phyloP scores from a whole-genome alignment of 495 filamentous ascomycete genomes.

The Choiromyces venosus region DNA sequence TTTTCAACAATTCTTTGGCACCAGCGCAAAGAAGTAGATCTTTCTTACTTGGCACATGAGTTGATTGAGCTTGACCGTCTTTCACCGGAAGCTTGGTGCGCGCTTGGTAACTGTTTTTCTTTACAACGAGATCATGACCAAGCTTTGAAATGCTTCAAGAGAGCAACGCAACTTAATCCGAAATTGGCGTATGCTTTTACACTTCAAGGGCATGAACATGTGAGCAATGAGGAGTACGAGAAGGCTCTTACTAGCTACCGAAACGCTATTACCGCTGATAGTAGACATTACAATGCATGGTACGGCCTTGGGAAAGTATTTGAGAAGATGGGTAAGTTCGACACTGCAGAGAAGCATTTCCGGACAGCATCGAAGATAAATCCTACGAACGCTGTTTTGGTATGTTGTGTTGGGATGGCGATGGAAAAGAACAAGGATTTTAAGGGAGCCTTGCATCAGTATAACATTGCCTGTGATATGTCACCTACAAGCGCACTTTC shows the following conservation, averaged over 20 bases:
- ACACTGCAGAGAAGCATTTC: constrained; percentile 86
- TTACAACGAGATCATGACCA: constrained; percentile 93
- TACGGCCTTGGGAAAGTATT: constrained; percentile 91
- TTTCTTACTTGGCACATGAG: constrained; percentile 87
- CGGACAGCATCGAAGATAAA: constrained; percentile 78
- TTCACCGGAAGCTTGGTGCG: constrained; percentile 93
- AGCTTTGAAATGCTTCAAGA: constrained; percentile 88
- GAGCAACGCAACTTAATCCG: constrained; percentile 82
- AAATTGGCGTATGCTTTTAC: constrained; percentile 94
- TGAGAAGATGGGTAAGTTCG: constrained; percentile 89
- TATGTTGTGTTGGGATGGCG: constrained; percentile 84
- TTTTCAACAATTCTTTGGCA: constrained; percentile 98
- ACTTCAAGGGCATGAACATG: constrained; percentile 90
- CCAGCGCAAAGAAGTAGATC: constrained; percentile 79
- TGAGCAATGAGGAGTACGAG: constrained; percentile 95
- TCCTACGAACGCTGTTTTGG: constrained; percentile 80
- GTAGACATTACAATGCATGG: constrained; percentile 92
- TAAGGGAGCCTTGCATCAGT: constrained; percentile 69
- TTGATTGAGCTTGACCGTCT: constrained; percentile 77
- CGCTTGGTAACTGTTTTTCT: constrained; percentile 89
- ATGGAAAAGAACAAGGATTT: constrained; percentile 80
- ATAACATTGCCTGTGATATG: constrained; percentile 69
- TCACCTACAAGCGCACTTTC: constrained; percentile 75
- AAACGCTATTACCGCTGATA: constrained; percentile 72
- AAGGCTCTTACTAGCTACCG: constrained; percentile 83